Evolutionary conservation across 1,284 basidiomycete genomes (phyloP), one percentile per base, ranked within the genome.

Genomic region (Wolfiporia cocos): DNA sequence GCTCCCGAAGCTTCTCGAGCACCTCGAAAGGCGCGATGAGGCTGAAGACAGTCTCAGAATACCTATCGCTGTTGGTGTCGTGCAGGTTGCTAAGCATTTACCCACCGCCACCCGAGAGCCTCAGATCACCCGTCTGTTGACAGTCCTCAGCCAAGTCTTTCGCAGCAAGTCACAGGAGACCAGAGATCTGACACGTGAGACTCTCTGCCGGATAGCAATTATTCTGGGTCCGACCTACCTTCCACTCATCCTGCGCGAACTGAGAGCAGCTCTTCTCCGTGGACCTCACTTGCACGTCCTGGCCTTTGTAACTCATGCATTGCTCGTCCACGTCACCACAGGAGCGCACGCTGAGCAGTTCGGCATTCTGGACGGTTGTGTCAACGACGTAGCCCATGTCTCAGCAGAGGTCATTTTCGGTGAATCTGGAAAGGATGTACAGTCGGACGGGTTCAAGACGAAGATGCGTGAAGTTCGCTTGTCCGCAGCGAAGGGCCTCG

Each of bases 221-320:
- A 73, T 74, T 20, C 68, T 96, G 4, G 93, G 92, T 0, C 76
- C 87, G 0, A 61, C 70, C 1, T 91, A 88, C 59, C 76, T 99
- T 3, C 74, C 83, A 0, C 62, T 79, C 18, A 71, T 92, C 20
- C 65, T 98, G 37, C 79, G 78, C 21, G 94, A 98, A 61, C 71
- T 98, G 38, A 78, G 89, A 15, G 79, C 73, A 1, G 89, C 92
- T 0, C 76, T 99, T 14, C 61, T 81, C 39, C 88, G 94, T 9
- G 96, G 96, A 3, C 93, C 96, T 0, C 96, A 99, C 50, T 78
- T 96, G 0, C 94, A 99, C 55, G 81, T 98, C 11, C 73, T 98
- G 22, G 92, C 94, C 0, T 91, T 86, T 49, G 84, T 86, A 0
- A 74, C 79, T 0, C 95, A 99, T 59, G 77, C 87, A 0, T 68